These are phyloP conservation scores for Thozetella sp. DNA, from an alignment of 495 filamentous ascomycete species.

Conservation along the genomic window DNA sequence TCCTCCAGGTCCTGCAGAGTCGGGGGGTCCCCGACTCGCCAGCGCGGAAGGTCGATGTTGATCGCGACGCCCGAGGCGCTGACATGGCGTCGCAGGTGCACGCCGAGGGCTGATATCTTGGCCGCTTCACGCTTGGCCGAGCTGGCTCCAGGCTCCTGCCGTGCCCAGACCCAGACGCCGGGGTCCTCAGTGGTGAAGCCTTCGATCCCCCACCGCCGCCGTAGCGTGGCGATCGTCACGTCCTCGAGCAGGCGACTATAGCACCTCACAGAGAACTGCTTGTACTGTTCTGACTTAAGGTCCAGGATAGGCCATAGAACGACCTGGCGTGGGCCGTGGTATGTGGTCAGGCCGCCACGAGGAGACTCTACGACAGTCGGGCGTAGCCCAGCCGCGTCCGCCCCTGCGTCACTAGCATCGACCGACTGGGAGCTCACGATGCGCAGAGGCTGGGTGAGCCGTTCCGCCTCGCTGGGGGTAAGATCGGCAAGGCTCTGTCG, in stretches of 20 bases:
- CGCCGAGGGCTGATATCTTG: conserved; percentile 89
- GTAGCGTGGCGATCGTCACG: conserved; percentile 66
- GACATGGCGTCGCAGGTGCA: conserved; percentile 83
- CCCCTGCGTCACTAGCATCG: conserved; percentile 27
- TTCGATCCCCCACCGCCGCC: conserved; percentile 49
- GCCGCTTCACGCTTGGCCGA: conserved; percentile 24
- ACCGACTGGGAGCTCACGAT: conserved; percentile 20
- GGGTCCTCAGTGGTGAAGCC: conserved; percentile 72
- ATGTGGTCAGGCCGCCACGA: conserved; percentile 90
- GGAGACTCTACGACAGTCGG: conserved; percentile 71
- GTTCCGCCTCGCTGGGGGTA: conserved; percentile 41
- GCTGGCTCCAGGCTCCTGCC: background rate
- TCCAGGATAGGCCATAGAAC: conserved; percentile 89
- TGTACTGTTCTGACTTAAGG: conserved; percentile 44
- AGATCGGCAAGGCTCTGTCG: conserved; percentile 68
- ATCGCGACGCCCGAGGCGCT: conserved; percentile 85
- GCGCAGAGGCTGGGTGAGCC: conserved; percentile 39
- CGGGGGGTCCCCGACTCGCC: conserved; percentile 4
- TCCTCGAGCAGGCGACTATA: conserved; percentile 79
- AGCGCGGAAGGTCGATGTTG: conserved; percentile 65
- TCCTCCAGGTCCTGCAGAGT: background rate
- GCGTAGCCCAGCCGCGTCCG: conserved; percentile 26
- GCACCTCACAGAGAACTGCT: conserved; percentile 51
- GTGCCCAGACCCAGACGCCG: conserved; percentile 73
- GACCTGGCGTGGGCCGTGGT: conserved; percentile 92